Evolutionary conservation across 768 basidiomycete genomes (phyloP), one percentile per base, ranked within the genome.

Genomic region (Boletus reticuloceps): DNA sequence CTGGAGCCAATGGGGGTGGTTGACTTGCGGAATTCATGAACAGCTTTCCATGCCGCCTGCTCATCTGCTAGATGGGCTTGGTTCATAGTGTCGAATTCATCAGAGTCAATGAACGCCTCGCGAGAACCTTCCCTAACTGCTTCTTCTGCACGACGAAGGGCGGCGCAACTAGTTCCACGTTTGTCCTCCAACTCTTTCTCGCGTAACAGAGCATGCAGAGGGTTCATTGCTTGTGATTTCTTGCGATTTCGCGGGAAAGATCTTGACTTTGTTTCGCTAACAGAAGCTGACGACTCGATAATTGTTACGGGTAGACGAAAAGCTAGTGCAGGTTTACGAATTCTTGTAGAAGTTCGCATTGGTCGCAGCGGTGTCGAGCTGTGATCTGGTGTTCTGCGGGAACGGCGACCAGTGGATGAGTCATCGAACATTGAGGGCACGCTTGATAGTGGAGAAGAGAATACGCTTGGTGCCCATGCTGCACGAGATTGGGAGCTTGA

Each of bases 191-290:
- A 41, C 17, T 59, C 56, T 63, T 83, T 85, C 67, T 85, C 84
- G 58, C 75, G 80, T 38, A 86, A 64, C 31, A 86, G 75, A 2
- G 72, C 76, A 47, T 75, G 77, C 20, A 88, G 73, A 11, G 86
- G 85, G 57, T 84, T 80, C 32, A n/a, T n/a, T 12, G 66, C 62
- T 20, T 13, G 42, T n/a, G 55, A 41, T 38, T 57, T 66, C 60
- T 70, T 72, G 41, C 51, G 56, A 16, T 53, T 56, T 46, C 25
- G 31, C 0, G 42, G 29, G 10, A 39, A 19, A 16, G 55, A 41
- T 14, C 12, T 13, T 10, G 46, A 27, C 10, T 58, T 57, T 20
- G 31, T 45, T 16, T 34, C 29, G 3, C 49, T 19, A 38, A 31
- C 42, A 43, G 47, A 51, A 29, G 49, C 34, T 19, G 55, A 58